Percentiles rank a stretch among this genome's conserved stretches.
Evolutionary conservation across 1,284 basidiomycete genomes (phyloP).

Genomic region (Sparassis latifolia): DNA sequence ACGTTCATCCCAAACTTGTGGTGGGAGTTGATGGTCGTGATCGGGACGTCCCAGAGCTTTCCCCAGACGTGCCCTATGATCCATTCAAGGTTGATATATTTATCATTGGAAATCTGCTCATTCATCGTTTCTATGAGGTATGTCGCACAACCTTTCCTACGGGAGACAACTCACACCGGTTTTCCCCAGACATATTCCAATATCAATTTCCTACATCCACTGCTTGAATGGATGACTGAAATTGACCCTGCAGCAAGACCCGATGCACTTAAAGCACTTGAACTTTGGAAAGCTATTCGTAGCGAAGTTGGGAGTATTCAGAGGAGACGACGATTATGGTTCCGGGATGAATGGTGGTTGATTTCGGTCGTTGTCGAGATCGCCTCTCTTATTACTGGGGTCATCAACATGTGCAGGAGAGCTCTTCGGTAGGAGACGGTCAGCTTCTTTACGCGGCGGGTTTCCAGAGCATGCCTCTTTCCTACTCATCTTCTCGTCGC

Average conservation of each 20-base stretch:
- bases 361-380: too few species aligned
- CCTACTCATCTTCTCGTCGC: too few species aligned
- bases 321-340: too few species aligned
- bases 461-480: too few species aligned
- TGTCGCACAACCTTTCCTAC: not conserved
- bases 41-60: conserved; percentile 9
- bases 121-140: conserved; percentile 18
- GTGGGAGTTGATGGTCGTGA: conserved; percentile 6
- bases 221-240: conserved; percentile 15
- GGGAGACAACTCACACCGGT: too few species aligned
- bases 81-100: conserved; percentile 18
- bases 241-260: conserved; percentile 14
- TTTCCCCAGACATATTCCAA: conserved; percentile 14
- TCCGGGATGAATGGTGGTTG: too few species aligned
- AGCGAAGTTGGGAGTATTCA: too few species aligned
- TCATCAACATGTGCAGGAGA: too few species aligned
- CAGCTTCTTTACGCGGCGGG: too few species aligned
- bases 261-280: conserved; percentile 6
- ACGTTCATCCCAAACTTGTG: conserved; percentile 5
- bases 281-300: not conserved
- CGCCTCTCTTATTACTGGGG: too few species aligned
- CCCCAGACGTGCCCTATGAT: not conserved
- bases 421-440: too few species aligned
- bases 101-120: conserved; percentile 14
- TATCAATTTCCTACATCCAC: conserved; percentile 15